Base-by-base conservation (phyloP, 108 stramenopile genomes). In the Mediolabrus comicus region DNA sequence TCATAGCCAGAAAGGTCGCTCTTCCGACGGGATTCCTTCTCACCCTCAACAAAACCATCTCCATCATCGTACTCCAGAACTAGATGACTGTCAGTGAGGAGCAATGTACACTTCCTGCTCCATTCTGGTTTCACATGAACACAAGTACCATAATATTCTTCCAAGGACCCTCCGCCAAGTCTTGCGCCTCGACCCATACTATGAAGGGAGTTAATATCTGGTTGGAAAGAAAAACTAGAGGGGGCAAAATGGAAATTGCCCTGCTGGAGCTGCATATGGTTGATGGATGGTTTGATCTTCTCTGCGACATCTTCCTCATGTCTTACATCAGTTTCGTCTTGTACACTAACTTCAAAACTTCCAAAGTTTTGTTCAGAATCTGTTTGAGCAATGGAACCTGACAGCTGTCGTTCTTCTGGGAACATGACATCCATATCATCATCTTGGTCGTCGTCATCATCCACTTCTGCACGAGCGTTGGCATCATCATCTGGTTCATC, bases 11-110 rank as follows among this genome's bases (percentile, higher is more conserved):
- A 62, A 22, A 82, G 75, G 7, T 75, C 71, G n/a, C 72, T 90
- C 81, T 53, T 79, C 41, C 32, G 69, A 70, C 58, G 85, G 66
- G 75, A 87, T 70, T 74, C 90, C 30, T 75, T 59, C 24, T 95
- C 94, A 52, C 91, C 94, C 43, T 95, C 94, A 62, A 71, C 86
- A 16, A 87, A 56, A 12, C 89, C 93, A 24, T 86, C 87, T 10
- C 77, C 76, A 36, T 95, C 87, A 25, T 92, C 90, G 67, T 91
- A 95, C 65, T 95, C 94, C 13, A 95, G 68, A 58, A 95, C 91
- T 53, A 95, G 70, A 77, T 92, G 91, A n/a, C 84, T 90, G 49
- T 84, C 67, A 28, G 94, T 92, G 10, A 95, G 73, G 39, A 95
- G 64, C 17, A 95, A 35, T 9, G 80, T 84, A 59, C 90, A 90